Evolutionary conservation across 2,329 filamentous ascomycete species (phyloP).

Genomic region (Trichoderma sp.): DNA sequence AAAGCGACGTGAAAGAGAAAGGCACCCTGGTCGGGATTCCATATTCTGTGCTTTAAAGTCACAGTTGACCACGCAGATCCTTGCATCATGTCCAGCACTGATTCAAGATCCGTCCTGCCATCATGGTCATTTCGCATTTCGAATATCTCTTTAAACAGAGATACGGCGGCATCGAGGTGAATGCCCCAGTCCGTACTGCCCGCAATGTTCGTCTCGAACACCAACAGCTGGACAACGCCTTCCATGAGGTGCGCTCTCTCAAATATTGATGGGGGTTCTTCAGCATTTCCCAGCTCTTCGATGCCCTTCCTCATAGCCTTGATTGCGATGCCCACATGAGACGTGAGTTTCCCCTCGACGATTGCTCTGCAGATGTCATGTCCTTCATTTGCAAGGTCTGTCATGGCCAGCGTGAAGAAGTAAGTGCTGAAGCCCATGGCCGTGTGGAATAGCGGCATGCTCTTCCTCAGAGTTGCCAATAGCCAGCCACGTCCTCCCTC

Average conservation of each 20-base stretch:
- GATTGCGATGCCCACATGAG: constrained; percentile 16
- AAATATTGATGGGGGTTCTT: background rate
- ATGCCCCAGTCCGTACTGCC: constrained; percentile 40
- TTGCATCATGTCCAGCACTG: background rate
- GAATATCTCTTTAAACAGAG: constrained; percentile 16
- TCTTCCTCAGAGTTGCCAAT: constrained; percentile 51
- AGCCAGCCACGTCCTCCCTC: constrained; percentile 57
- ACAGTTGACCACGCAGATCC: constrained; percentile 1
- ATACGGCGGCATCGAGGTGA: constrained; percentile 9
- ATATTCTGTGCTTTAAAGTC: constrained; percentile 32
- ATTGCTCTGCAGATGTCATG: background rate
- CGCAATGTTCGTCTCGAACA: constrained; percentile 46
- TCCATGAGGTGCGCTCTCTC: constrained; percentile 41
- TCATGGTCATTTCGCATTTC: background rate
- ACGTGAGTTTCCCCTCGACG: background rate
- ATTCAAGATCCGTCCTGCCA: background rate
- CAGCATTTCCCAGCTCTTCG: background rate
- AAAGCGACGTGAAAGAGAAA: constrained; percentile 42
- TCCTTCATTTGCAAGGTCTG: constrained; percentile 27
- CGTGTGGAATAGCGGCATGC: constrained; percentile 53
- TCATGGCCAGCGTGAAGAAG: constrained; percentile 48
- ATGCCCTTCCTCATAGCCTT: constrained; percentile 8
- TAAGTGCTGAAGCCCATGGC: constrained; percentile 53
- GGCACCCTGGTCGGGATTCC: constrained; percentile 42
- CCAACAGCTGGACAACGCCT: constrained; percentile 49